phyloP scores from a whole-genome alignment of 176 grass and related monocot species.

The Aegilops speltoides region DNA sequence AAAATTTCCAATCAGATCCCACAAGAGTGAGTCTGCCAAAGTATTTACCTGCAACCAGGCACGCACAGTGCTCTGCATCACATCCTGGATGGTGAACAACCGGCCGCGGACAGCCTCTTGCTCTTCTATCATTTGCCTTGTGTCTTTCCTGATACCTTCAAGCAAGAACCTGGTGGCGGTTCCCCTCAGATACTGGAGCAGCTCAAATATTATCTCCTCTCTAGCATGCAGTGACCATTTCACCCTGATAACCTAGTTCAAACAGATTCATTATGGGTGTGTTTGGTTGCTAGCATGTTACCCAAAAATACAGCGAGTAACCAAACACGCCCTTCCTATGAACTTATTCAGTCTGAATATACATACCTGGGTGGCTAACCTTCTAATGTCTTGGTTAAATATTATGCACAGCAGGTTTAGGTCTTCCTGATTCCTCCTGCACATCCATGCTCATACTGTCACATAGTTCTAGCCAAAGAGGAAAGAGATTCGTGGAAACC shows the following conservation, averaged over 20 bases:
- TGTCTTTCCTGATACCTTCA: slow-evolving; percentile 46
- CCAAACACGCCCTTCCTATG: too few relatives aligned
- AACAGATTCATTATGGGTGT: neutral
- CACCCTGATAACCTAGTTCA: slow-evolving; percentile 56
- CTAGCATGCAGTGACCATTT: slow-evolving; percentile 77
- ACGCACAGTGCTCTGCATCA: slow-evolving; percentile 64
- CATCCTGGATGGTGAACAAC: slow-evolving; percentile 67
- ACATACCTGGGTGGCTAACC: slow-evolving; percentile 55
- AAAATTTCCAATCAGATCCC: neutral
- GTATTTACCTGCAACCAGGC: slow-evolving; percentile 54
- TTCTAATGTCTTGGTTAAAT: slow-evolving; percentile 75
- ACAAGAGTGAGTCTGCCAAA: neutral
- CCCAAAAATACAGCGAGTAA: too few relatives aligned
- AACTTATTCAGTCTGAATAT: neutral
- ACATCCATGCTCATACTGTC: neutral
- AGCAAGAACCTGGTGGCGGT: slow-evolving; percentile 42
- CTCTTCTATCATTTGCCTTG: slow-evolving; percentile 60
- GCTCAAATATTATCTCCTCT: slow-evolving; percentile 66
- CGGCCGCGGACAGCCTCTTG: slow-evolving; percentile 57
- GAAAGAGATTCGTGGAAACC: neutral
- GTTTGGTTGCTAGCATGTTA: neutral
- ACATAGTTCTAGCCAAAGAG: neutral
- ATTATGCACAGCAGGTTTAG: slow-evolving; percentile 56
- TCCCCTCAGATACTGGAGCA: slow-evolving; percentile 43
- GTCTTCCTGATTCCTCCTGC: slow-evolving; percentile 66